A percentile compares a stretch with the other conserved stretches of the same genome.
phyloP scores from a whole-genome alignment of 108 stramenopile genomes.

The Parmales sp. region DNA sequence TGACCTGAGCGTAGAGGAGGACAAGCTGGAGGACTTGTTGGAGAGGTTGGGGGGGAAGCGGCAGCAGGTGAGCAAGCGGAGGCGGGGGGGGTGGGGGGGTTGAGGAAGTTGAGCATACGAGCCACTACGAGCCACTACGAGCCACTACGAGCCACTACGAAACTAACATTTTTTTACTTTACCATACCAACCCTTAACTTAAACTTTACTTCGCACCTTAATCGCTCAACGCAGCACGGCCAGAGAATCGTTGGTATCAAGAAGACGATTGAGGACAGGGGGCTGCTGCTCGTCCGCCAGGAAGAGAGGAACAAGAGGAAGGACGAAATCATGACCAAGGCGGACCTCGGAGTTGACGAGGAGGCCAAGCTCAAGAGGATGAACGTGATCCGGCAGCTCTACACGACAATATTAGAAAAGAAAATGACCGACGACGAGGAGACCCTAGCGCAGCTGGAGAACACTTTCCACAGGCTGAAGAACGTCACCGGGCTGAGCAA shows the following conservation, averaged over 20 bases:
- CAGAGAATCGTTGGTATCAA: not conserved
- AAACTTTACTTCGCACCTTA: too few relatives aligned
- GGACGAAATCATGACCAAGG: constrained; percentile 8
- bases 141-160: too few relatives aligned
- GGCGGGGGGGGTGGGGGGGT: too few relatives aligned
- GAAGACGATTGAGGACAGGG: not conserved
- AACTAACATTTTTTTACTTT: too few relatives aligned
- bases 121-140: too few relatives aligned
- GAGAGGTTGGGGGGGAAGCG: not conserved
- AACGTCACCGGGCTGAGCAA: constrained; percentile 30
- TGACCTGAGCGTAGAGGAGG: not conserved
- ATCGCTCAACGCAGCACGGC: too few relatives aligned
- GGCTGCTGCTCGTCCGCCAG: not conserved
- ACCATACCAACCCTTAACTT: too few relatives aligned
- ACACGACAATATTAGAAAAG: constrained; percentile 28
- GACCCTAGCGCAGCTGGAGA: constrained; percentile 20
- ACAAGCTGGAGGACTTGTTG: not conserved
- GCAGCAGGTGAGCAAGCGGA: too few relatives aligned
- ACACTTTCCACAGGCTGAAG: constrained; percentile 31
- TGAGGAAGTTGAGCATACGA: too few relatives aligned
- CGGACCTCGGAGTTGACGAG: constrained; percentile 23
- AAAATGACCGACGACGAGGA: constrained; percentile 25
- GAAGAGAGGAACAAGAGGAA: not conserved
- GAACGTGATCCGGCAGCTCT: constrained; percentile 30
- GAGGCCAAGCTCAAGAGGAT: constrained; percentile 27